phyloP scores from a whole-genome alignment of 192 early-diverging fungal genomes.

The Haplosporangium gracile region DNA sequence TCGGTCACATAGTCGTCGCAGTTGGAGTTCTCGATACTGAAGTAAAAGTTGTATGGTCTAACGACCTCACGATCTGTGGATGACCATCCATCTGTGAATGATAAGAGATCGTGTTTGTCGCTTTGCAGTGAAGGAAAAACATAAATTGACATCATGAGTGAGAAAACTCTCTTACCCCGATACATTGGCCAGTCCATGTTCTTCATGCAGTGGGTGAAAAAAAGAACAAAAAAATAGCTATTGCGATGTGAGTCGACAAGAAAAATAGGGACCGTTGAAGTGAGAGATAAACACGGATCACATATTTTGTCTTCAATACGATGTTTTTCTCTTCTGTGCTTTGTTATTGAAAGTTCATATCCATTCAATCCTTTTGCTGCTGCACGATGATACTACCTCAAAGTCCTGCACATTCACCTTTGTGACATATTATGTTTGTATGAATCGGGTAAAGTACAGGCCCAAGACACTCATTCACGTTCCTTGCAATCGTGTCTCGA shows the following conservation, averaged over 20 bases:
- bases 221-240: neutral
- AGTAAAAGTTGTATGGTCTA: slow-evolving; percentile 42
- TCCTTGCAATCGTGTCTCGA: too few relatives aligned
- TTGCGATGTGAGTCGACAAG: too few relatives aligned
- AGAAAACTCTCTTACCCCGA: neutral
- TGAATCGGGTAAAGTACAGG: too few relatives aligned
- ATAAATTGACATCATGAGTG: neutral
- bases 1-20: slow-evolving; percentile 54
- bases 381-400: too few relatives aligned
- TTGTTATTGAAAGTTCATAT: too few relatives aligned
- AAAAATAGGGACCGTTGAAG: neutral
- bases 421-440: too few relatives aligned
- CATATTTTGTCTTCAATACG: neutral
- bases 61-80: slow-evolving; percentile 15
- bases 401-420: too few relatives aligned
- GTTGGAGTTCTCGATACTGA: slow-evolving; percentile 48
- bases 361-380: too few relatives aligned
- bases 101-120: neutral
- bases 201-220: slow-evolving; percentile 22
- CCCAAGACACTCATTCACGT: too few relatives aligned
- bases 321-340: too few relatives aligned
- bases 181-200: slow-evolving; percentile 43
- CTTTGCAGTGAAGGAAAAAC: neutral
- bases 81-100: neutral
- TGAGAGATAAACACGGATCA: neutral